Base-by-base conservation (phyloP, 345 rosid species). In the Brassica rapa region DNA sequence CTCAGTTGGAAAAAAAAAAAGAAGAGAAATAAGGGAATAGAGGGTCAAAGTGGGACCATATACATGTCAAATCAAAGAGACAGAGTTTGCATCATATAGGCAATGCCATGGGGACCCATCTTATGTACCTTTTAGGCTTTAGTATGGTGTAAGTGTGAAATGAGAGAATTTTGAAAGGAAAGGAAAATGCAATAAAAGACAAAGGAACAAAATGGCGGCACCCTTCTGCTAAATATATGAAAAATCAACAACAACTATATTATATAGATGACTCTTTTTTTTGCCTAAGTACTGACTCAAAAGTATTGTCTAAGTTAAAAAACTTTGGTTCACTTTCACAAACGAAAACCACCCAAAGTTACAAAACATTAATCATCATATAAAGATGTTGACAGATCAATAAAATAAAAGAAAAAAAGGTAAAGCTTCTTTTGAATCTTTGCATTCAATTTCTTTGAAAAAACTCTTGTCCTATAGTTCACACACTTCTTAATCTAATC, bases 151-250 rank as follows among this genome's bases (percentile, higher is more conserved):
- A 49, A 49, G 55, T 49, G 55, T 49, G 82, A 80, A 80, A 74
- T 74, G 68, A 74, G 41, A 74, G 73, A 72, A 66, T 68, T 78
- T 66, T 71, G 74, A 72, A 67, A 46, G 19, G 55, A 49, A 49
- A 49, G 0, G 55, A 49, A 49, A 49, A 49, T 49, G 55, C 8
- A 55, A 78, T 37, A 80, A 80, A 75, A 80, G 85, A 83, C 82
- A 78, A 80, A 77, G 76, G 85, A 88, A 83, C 90, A 88, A 90
- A 90, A 93, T 87, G 97, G 98, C 98, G 97, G 97, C 98, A 90
- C 80, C 70, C 73, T 80, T 75, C 68, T 43, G 64, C 72, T 71
- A 71, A 71, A 41, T 75, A 65, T 65, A 80, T 80, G 83, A 65
- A 80, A 49, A 49, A 75, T 49, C 63, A 46, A 66, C 72, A 79